A percentile compares a stretch with the other conserved stretches of the same genome.
These are phyloP conservation scores for Russula dissimulans DNA, from an alignment of 768 basidiomycete species.

Conservation along the genomic window DNA sequence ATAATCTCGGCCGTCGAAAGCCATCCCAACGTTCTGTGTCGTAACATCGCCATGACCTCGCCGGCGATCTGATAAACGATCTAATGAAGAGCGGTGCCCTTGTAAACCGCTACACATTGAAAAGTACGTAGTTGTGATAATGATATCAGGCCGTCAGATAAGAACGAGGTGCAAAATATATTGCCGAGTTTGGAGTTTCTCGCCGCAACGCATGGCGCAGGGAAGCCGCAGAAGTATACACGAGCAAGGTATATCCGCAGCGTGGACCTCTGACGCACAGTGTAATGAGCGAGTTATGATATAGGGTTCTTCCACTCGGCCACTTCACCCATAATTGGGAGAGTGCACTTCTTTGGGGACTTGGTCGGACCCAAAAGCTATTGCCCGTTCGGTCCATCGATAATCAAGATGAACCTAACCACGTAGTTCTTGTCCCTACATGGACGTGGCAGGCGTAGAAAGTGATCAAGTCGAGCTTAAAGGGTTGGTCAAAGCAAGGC, in stretches of 20 bases:
- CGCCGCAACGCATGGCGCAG: neutral
- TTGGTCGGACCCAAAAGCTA: slow-evolving; percentile 4
- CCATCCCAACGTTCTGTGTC: neutral
- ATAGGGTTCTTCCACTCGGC: neutral
- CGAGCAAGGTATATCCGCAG: neutral
- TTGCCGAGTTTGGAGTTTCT: neutral
- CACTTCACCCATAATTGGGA: neutral
- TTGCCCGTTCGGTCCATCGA: slow-evolving; percentile 6
- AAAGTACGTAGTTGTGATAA: neutral
- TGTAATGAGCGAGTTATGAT: neutral
- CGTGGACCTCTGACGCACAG: neutral
- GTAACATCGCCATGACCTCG: neutral
- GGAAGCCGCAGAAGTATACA: neutral
- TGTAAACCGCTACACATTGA: neutral
- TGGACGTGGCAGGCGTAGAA: neutral
- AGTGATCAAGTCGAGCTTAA: neutral
- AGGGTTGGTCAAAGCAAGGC: too few species aligned
- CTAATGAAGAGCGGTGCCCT: neutral
- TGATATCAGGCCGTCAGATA: neutral
- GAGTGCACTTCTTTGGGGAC: neutral
- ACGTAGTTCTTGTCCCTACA: neutral
- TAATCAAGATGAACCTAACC: slow-evolving; percentile 13
- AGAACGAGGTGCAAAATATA: neutral
- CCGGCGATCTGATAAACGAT: neutral
- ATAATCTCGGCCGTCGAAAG: neutral